Evolutionary conservation across 768 basidiomycete genomes (phyloP).

Genomic region (Trametes cinnabarina): DNA sequence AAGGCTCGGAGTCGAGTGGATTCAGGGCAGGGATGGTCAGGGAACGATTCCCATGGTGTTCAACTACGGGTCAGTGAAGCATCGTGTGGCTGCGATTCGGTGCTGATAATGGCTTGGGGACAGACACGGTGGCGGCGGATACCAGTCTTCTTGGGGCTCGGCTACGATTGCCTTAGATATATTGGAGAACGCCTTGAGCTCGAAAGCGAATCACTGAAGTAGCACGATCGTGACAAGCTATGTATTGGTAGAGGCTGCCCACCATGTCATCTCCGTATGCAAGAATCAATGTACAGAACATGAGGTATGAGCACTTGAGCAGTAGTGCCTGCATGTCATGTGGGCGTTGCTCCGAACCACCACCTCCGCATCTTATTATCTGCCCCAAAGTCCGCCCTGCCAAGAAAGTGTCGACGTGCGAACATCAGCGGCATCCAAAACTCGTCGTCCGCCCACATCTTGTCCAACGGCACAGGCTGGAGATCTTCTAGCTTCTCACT

Average conservation of each 20-base stretch:
- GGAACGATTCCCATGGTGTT: constrained; percentile 49
- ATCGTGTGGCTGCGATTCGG: no score
- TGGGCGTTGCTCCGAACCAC: constrained; percentile 33
- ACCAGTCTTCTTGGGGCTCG: constrained; percentile 64
- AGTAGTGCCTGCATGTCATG: no score
- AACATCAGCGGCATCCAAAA: constrained; percentile 69
- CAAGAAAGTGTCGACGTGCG: constrained; percentile 41
- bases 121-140: constrained; percentile 65
- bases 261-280: no score
- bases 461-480: constrained; percentile 55
- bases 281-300: no score
- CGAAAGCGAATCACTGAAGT: no score
- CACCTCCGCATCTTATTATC: constrained; percentile 31
- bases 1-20: constrained; percentile 50
- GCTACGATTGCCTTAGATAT: constrained; percentile 49
- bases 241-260: no score
- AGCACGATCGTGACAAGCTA: no score
- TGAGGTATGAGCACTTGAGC: no score
- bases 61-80: constrained; percentile 58
- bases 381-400: constrained; percentile 44
- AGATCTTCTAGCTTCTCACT: constrained; percentile 5
- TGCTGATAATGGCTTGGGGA: neutral
- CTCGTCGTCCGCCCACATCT: constrained; percentile 62
- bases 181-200: constrained; percentile 44
- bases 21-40: constrained; percentile 29